Evolutionary conservation across 495 filamentous ascomycete genomes (phyloP), one percentile per base, ranked within the genome.

Genomic region (Neurospora hispaniola): DNA sequence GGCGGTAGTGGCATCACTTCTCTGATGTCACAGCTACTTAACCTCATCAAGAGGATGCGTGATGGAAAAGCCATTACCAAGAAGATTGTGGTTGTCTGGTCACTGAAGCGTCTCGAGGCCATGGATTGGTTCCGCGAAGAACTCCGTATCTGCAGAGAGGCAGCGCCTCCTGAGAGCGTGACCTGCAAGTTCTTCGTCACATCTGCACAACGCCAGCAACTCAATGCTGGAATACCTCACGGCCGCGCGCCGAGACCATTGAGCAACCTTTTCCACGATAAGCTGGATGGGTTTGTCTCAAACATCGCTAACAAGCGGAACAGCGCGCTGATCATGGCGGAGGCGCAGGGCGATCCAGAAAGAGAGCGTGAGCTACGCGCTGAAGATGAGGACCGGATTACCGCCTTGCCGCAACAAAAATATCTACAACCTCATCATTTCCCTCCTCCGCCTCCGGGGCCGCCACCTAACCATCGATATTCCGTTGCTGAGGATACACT

Each of bases 111-210:
- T 70, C 88, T 93, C 43, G 95, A 97, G 81, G 93, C 93, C 9
- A 94, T 98, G 88, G 94, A 97, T 79, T 98, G 95, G 95, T 98
- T 98, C 86, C 92, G 92, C 79, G 95, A 98, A 83, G 96, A 97
- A 79, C 85, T 98, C 59, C 86, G 93, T 69, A 94, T 97, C 76
- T 96, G 94, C 82, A 86, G 93, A 74, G 91, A 97, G 78, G 89
- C 88, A 75, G 92, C 95, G 70, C 92, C 94, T 38, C 88, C 92
- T 66, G 91, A 94, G 81, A 89, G 90, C 38, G 92, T 98, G 9
- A 90, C 91, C 39, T 97, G 94, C 84, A 93, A 97, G 80, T 97
- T 98, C 85, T 98, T 92, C 82, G 91, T 98, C 71, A 98, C 95
- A 0, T 86, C 87, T 20, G 86, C 89, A 40, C 91, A 90, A 77